Evolutionary conservation across 768 basidiomycete genomes (phyloP).

Genomic region (Kwoniella sp.): DNA sequence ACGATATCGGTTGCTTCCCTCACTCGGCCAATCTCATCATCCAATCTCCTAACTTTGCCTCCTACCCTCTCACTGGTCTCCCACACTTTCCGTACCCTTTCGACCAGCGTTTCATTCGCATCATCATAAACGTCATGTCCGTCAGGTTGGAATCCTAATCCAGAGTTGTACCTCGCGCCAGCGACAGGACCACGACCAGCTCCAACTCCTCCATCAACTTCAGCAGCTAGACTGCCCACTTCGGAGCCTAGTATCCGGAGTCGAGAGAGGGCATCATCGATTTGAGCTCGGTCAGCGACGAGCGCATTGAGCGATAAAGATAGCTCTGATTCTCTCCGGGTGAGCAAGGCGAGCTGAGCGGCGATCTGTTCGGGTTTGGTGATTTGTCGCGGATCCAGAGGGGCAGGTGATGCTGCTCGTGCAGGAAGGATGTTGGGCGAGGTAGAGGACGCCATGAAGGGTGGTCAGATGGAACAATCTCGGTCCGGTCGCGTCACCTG

Average conservation of each 20-base stretch:
- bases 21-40: constrained; percentile 90
- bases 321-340: constrained; percentile 75
- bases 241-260: constrained; percentile 31
- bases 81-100: constrained; percentile 54
- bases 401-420: neutral
- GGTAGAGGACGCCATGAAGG: neutral
- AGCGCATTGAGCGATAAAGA: constrained; percentile 72
- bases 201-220: constrained; percentile 45
- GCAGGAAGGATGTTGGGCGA: neutral
- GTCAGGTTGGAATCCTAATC: constrained; percentile 63
- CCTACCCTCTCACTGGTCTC: constrained; percentile 71
- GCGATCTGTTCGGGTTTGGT: constrained; percentile 45
- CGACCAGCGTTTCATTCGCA: constrained; percentile 46
- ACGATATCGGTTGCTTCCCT: constrained; percentile 88
- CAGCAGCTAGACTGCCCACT: constrained; percentile 27
- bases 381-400: constrained; percentile 36
- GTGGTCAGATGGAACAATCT: neutral
- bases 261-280: constrained; percentile 59
- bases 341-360: constrained; percentile 57
- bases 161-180: constrained; percentile 4
- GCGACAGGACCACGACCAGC: neutral
- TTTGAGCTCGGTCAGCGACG: constrained; percentile 66
- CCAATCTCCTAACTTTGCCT: constrained; percentile 82
- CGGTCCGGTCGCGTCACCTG: too few species aligned
- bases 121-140: constrained; percentile 65